Conservation (phyloP, 192 early-diverging fungal genomes). For the Pilaira anomala region DNA sequence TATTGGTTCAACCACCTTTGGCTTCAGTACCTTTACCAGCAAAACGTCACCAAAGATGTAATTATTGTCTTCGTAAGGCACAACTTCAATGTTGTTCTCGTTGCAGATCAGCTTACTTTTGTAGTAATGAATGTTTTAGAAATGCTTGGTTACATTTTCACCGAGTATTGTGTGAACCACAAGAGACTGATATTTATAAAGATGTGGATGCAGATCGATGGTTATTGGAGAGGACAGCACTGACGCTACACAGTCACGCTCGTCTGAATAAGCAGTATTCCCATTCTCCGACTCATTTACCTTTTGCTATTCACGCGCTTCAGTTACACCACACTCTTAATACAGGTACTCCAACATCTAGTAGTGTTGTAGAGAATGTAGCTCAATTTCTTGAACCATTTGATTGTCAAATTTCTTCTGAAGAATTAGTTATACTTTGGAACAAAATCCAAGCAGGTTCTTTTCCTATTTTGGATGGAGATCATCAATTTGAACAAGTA, state of each 20-base stretch:
- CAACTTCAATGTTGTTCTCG: conserved; percentile 32
- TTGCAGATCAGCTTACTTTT: conserved; percentile 33
- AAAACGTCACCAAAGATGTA: conserved; percentile 27
- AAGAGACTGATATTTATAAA: conserved; percentile 20
- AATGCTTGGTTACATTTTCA: conserved; percentile 35
- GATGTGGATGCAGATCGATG: conserved; percentile 28
- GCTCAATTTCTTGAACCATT: conserved; percentile 9
- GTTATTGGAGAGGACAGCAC: conserved; percentile 20
- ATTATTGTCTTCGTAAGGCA: conserved; percentile 25
- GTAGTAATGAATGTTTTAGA: conserved; percentile 33
- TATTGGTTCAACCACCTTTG: conserved; percentile 18
- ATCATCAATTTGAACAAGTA: conserved; percentile 14
- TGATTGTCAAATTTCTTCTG: conserved; percentile 19
- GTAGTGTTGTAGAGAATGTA: not conserved
- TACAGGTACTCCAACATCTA: not conserved
- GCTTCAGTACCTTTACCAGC: conserved; percentile 32
- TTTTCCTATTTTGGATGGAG: conserved; percentile 26
- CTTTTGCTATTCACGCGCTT: conserved; percentile 24
- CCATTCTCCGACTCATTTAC: conserved; percentile 26
- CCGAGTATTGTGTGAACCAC: conserved; percentile 22
- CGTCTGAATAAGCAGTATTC: conserved; percentile 36
- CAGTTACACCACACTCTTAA: conserved; percentile 12
- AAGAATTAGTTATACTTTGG: conserved; percentile 13
- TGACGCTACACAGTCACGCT: conserved; percentile 31
- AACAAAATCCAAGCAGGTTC: conserved; percentile 1